Base-by-base conservation (phyloP, 2,329 filamentous ascomycete genomes). In the Diaporthe amygdali region DNA sequence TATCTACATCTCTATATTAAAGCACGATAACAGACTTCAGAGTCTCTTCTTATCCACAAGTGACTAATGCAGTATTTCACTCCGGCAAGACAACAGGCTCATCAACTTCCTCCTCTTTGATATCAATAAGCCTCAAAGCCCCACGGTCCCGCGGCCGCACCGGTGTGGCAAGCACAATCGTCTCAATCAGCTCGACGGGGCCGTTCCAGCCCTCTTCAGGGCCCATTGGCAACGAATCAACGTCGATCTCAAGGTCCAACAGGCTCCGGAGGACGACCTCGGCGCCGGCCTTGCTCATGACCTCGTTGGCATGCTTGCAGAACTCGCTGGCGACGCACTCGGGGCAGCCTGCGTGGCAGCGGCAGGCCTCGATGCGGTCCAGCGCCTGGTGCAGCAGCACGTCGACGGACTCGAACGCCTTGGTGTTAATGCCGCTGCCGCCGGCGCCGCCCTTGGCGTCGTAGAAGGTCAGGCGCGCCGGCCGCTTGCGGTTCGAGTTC, bases 371-470 rank as follows among this genome's bases (percentile, higher is more conserved):
- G 7, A 98, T 91, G 9, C 96, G 87, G 70, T 90, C 86, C 46
- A 96, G 87, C 0, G 95, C 96, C 78, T 95, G 92, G 25, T 84
- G 84, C 1, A 98, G 86, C 41, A 98, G 83, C 41, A 92, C 80
- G 77, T 97, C 94, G 25, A 97, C 87, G 77, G 97, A 97, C 77
- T 98, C 96, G 77, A 98, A 98, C 0, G 95, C 96, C 79, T 97
- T 98, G 47, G 92, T 93, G 73, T 93, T 94, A 75, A 98, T 97
- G 0, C 96, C 96, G 0, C 90, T 93, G 0, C 96, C 96, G 52
- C 90, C 89, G 0, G 93, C 88, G 0, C 96, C 96, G 9, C 96
- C 96, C 81, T 97, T 97, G 3, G 94, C 92, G 79, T 98, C 96
- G 81, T 98, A 99, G 77, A 99, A 97, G 0, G 94, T 97, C 59